Evolutionary conservation across 2,329 filamentous ascomycete species (phyloP).

Genomic region (Penicillium sp.): DNA sequence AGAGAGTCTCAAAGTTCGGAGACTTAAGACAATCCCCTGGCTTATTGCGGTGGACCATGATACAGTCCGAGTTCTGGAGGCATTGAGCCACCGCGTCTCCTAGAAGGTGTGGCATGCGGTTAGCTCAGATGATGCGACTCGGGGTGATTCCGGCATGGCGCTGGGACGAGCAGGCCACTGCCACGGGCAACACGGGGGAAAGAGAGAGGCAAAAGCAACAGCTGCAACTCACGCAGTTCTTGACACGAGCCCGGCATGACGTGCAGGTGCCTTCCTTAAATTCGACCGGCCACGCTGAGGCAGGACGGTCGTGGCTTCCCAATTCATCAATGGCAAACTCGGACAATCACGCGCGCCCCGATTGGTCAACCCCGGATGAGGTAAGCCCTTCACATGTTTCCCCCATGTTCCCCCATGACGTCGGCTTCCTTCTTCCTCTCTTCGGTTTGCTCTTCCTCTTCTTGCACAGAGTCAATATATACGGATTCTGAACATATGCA

Average conservation of each 20-base stretch:
- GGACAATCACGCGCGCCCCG: constrained; percentile 18
- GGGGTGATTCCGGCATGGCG: constrained; percentile 3
- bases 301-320: background rate
- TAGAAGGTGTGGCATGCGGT: constrained; percentile 45
- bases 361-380: constrained; percentile 37
- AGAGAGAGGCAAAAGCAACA: constrained; percentile 5
- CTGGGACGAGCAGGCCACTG: background rate
- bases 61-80: constrained; percentile 94
- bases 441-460: background rate
- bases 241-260: constrained; percentile 94
- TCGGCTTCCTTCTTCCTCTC: constrained; percentile 15
- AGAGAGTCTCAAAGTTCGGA: constrained; percentile 80
- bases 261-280: constrained; percentile 19
- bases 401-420: constrained; percentile 26
- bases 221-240: constrained; percentile 77
- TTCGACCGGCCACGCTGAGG: constrained; percentile 1
- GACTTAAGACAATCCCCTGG: constrained; percentile 86
- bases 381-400: constrained; percentile 36
- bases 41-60: constrained; percentile 86
- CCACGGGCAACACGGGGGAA: background rate
- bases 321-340: constrained; percentile 22
- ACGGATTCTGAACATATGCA: constrained; percentile 10
- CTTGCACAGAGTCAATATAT: background rate
- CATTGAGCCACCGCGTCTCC: constrained; percentile 91
- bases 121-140: constrained; percentile 18